Percentiles rank a stretch among this genome's conserved stretches.
Evolutionary conservation across 192 early-diverging fungal genomes (phyloP).

Genomic region (Coemansia sp.): DNA sequence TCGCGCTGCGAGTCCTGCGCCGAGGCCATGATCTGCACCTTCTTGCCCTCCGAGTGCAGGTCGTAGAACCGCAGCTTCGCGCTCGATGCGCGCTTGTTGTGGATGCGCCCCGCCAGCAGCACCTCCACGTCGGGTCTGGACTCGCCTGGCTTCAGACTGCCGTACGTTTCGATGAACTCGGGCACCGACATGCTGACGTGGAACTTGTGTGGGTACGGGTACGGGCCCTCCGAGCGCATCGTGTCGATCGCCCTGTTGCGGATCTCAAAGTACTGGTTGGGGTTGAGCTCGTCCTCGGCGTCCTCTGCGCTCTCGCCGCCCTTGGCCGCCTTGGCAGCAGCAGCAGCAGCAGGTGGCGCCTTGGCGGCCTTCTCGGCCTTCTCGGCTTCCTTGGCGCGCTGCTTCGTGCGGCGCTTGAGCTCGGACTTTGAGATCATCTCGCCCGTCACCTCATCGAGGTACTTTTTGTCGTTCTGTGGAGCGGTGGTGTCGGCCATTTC

Average conservation of each 20-base stretch:
- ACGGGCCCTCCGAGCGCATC: conserved; percentile 81
- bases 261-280: conserved; percentile 98
- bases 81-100: conserved; percentile 93
- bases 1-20: conserved; percentile 68
- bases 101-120: conserved; percentile 87
- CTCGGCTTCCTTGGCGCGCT: conserved; percentile 86
- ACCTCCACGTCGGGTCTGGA: conserved; percentile 66
- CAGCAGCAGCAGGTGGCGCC: conserved; percentile 56
- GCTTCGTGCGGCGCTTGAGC: conserved; percentile 88
- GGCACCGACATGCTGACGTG: conserved; percentile 81
- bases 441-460: conserved; percentile 82
- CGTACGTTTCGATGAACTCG: conserved; percentile 86
- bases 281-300: conserved; percentile 80
- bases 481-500: conserved; percentile 36
- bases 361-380: conserved; percentile 77
- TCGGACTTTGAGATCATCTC: conserved; percentile 97
- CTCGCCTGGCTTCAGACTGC: conserved; percentile 67
- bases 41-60: conserved; percentile 88
- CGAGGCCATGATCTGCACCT: conserved; percentile 93
- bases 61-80: conserved; percentile 95
- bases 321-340: conserved; percentile 44
- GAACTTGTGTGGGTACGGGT: conserved; percentile 99
- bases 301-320: conserved; percentile 65
- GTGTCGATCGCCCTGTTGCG: conserved; percentile 81
- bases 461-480: conserved; percentile 55